Evolutionary conservation across 2,329 filamentous ascomycete genomes (phyloP).

Genomic region (Fusarium euwallaceae): DNA sequence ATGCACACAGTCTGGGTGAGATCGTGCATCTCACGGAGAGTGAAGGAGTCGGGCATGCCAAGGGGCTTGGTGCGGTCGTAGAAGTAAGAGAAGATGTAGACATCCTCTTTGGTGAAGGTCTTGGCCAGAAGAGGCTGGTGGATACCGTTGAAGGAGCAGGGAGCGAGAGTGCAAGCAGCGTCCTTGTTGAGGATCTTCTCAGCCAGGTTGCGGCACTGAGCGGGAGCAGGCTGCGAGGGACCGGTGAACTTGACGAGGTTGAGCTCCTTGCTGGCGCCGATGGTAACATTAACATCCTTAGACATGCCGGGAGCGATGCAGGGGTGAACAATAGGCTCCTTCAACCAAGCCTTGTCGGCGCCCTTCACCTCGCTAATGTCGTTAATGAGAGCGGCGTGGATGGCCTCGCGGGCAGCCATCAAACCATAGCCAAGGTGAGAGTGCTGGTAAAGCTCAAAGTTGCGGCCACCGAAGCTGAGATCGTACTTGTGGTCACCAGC

Average conservation of each 20-base stretch:
- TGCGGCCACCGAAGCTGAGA: constrained; percentile 88
- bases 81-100: constrained; percentile 98
- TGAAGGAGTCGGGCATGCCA: constrained; percentile 99
- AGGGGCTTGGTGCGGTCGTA: constrained; percentile 94
- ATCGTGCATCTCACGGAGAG: constrained; percentile 88
- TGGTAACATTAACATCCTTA: constrained; percentile 78
- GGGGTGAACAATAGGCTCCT: constrained; percentile 81
- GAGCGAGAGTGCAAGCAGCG: constrained; percentile 81
- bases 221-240: constrained; percentile 78
- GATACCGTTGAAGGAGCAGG: constrained; percentile 98
- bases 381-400: constrained; percentile 82
- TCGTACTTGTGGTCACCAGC: constrained; percentile 97
- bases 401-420: constrained; percentile 91
- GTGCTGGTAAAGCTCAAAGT: constrained; percentile 97
- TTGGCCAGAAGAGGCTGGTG: constrained; percentile 93
- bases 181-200: constrained; percentile 95
- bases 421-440: constrained; percentile 97
- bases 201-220: constrained; percentile 89
- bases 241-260: constrained; percentile 87
- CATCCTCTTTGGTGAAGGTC: constrained; percentile 91
- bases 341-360: constrained; percentile 75
- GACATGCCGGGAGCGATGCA: constrained; percentile 87
- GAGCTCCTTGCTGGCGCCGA: constrained; percentile 71
- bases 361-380: constrained; percentile 76
- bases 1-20: constrained; percentile 87